These are phyloP conservation scores for Rhododendron ovatum DNA, from an alignment of 148 eudicot genomes.

Conservation along the genomic window DNA sequence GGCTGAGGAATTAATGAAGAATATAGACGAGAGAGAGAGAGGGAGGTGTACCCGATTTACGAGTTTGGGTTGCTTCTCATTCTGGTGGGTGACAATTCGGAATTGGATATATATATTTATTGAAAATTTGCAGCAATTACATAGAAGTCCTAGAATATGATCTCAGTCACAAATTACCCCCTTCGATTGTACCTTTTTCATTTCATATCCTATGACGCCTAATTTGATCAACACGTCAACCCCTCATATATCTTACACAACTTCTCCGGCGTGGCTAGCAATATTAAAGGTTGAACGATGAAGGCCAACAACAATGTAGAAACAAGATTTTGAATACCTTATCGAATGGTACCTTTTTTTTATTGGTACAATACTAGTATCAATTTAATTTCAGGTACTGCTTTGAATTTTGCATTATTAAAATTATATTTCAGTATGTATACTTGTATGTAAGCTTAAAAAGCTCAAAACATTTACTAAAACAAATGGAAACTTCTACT, in stretches of 20 bases:
- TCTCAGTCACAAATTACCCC: not conserved
- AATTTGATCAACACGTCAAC: not conserved
- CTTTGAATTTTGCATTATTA: too few species aligned
- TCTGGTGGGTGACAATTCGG: not conserved
- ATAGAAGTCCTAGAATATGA: not conserved
- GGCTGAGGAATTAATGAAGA: not conserved
- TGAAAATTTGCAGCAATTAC: not conserved
- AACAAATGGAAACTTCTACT: not conserved
- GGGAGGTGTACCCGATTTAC: not conserved
- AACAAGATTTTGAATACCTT: not conserved
- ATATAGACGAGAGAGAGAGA: not conserved
- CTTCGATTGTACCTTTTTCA: not conserved
- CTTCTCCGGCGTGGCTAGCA: not conserved
- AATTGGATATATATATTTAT: not conserved
- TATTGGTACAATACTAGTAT: too few species aligned
- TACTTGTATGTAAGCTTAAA: not conserved
- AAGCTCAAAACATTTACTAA: not conserved
- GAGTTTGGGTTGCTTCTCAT: not conserved
- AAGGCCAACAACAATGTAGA: not conserved
- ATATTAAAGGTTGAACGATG: not conserved
- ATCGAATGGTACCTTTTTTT: too few species aligned
- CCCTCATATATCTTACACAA: not conserved
- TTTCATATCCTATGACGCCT: not conserved
- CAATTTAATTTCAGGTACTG: too few species aligned
- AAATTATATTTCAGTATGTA: too few species aligned